Evolutionary conservation across 1,284 basidiomycete species (phyloP), one percentile per base, ranked within the genome.

Genomic region (Boletus sp.): DNA sequence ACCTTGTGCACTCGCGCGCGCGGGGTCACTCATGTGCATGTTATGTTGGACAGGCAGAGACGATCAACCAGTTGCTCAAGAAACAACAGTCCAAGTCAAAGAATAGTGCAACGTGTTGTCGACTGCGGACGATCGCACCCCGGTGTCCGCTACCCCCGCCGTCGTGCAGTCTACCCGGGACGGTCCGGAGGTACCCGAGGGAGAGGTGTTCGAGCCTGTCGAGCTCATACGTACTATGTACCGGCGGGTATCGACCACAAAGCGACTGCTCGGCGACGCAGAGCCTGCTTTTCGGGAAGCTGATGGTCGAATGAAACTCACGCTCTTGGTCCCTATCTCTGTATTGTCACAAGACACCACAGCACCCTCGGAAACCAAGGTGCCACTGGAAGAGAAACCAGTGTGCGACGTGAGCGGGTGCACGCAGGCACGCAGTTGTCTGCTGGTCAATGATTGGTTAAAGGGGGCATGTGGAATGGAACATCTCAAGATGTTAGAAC

Each of bases 11-110:
- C 15, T 18, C 35, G 8, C 20, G n/a, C n/a, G n/a, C n/a, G n/a
- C n/a, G n/a, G 8, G 7, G 12, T 44, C n/a, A 13, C 54, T 58
- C 12, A 62, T 35, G 33, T 22, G 13, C 20, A 18, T 7, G 6
- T 24, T 15, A 39, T 49, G 11, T 43, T 5, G 39, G 15, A 27
- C 63, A 91, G 88, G 84, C 81, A 43, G 91, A 94, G 71, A 94
- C 94, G 0, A 96, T 96, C 74, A 96, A 24, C 24, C 24, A 92
- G 20, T 81, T 96, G 4, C 83, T 96, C 35, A 94, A 93, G 72
- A 95, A 95, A 68, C 90, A 95, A 68, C 90, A 93, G 69, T 86
- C 88, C 9, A 83, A 88, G 31, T 81, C 88, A 2, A 81, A 85
- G 56, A 81, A 80, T 55, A 89, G 65, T 82, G 88, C 12, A 84